Evolutionary conservation across 352 stramenopile species (phyloP).

Genomic region (Albugo laibachii): DNA sequence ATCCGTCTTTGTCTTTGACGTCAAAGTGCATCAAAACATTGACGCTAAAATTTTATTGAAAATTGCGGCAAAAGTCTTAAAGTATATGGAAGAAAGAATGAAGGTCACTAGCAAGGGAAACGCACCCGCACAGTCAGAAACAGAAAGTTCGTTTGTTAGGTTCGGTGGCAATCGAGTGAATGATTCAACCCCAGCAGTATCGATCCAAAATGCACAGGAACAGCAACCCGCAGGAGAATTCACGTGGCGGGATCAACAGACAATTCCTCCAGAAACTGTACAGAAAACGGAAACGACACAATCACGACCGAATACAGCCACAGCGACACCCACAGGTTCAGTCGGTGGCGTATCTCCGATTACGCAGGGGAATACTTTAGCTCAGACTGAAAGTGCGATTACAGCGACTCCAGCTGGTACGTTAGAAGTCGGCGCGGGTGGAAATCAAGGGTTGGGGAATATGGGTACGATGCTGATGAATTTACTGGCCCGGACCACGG

Average conservation of each 20-base stretch:
- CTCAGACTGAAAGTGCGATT: conserved; percentile 7
- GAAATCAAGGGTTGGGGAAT: conserved; percentile 35
- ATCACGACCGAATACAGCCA: not conserved
- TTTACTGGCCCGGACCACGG: conserved; percentile 53
- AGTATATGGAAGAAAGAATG: conserved; percentile 75
- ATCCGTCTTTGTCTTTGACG: conserved; percentile 73
- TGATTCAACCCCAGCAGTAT: too few species aligned
- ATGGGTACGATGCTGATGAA: conserved; percentile 82
- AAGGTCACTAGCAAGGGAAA: conserved; percentile 18
- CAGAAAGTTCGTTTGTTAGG: too few species aligned
- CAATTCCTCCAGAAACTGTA: not conserved
- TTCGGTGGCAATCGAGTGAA: not conserved
- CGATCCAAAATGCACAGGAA: conserved; percentile 2
- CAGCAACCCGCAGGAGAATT: not conserved
- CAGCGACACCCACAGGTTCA: conserved; percentile 1
- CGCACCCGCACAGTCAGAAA: conserved; percentile 1
- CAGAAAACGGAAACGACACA: not conserved
- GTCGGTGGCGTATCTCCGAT: conserved; percentile 11
- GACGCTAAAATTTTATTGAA: conserved; percentile 74
- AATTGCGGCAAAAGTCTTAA: conserved; percentile 71
- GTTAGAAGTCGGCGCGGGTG: conserved; percentile 36
- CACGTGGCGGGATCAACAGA: not conserved
- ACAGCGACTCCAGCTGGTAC: conserved; percentile 2
- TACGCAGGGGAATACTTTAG: conserved; percentile 16
- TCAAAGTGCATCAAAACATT: conserved; percentile 53